Percentiles rank a stretch among this genome's conserved stretches.
Evolutionary conservation across 805 yeast genomes (phyloP).

Genomic region (Ogataea thermomethanolica): DNA sequence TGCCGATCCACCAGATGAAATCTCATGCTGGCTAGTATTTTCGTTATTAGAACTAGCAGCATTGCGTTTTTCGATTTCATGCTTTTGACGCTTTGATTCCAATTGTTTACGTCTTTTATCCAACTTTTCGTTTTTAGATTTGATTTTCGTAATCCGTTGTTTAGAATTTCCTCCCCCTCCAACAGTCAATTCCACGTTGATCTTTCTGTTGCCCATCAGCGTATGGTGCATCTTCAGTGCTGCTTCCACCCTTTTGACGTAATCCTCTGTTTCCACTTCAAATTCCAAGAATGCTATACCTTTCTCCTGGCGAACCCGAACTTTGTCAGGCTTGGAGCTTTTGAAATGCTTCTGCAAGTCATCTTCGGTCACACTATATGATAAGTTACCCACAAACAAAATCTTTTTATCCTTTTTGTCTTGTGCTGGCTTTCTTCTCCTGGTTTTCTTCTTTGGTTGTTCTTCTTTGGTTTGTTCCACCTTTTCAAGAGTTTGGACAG

Average conservation of each 20-base stretch:
- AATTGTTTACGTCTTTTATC: conserved; percentile 52
- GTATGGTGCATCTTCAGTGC: conserved; percentile 86
- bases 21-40: conserved; percentile 3
- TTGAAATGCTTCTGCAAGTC: conserved; percentile 72
- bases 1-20: conserved; percentile 11
- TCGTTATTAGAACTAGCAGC: conserved; percentile 30
- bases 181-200: conserved; percentile 93
- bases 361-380: conserved; percentile 61
- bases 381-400: conserved; percentile 87
- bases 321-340: conserved; percentile 63
- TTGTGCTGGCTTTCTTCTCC: conserved; percentile 17
- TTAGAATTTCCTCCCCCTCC: conserved; percentile 96
- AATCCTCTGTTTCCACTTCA: conserved; percentile 52
- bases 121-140: conserved; percentile 73
- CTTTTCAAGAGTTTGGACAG: conserved; percentile 33
- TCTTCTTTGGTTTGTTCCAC: conserved; percentile 42
- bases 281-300: conserved; percentile 94
- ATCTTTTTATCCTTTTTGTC: conserved; percentile 63
- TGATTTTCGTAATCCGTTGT: conserved; percentile 63
- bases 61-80: conserved; percentile 41
- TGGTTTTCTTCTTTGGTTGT: conserved; percentile 72
- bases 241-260: conserved; percentile 74
- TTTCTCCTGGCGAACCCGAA: conserved; percentile 78
- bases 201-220: conserved; percentile 62
- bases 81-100: conserved; percentile 42